These are phyloP conservation scores for Trichothecium roseum DNA, from an alignment of 2,329 filamentous ascomycete genomes.

Conservation along the genomic window DNA sequence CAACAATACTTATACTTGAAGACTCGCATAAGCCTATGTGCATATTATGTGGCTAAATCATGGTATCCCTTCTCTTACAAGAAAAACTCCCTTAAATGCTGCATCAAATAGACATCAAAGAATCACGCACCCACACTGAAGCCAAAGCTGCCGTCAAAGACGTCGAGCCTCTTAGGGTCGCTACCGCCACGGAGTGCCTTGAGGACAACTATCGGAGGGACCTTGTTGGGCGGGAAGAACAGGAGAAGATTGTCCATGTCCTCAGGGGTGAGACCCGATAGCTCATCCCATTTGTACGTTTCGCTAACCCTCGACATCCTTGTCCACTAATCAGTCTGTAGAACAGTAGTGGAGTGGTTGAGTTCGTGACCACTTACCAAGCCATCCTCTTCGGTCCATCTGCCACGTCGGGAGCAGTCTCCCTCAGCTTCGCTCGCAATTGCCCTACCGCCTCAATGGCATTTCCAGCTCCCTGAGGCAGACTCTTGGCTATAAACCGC, in stretches of 20 bases:
- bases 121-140: conserved; percentile 37
- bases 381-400: conserved; percentile 84
- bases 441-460: conserved; percentile 79
- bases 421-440: conserved; percentile 68
- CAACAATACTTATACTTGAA: too few species aligned
- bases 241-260: conserved; percentile 76
- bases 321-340: conserved; percentile 1
- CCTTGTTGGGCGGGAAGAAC: conserved; percentile 54
- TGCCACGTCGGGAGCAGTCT: conserved; percentile 59
- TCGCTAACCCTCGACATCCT: conserved; percentile 94
- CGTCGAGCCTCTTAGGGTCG: conserved; percentile 34
- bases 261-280: conserved; percentile 70
- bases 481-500: conserved; percentile 62
- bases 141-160: conserved; percentile 50
- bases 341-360: too few species aligned
- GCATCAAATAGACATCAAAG: too few species aligned
- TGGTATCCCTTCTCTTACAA: too few species aligned
- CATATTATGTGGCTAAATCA: too few species aligned
- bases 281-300: conserved; percentile 71
- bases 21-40: too few species aligned
- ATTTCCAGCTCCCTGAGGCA: conserved; percentile 72
- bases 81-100: too few species aligned
- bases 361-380: conserved; percentile 54
- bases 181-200: conserved; percentile 39
- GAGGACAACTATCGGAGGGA: conserved; percentile 45